phyloP scores from a whole-genome alignment of 305 asterid species.

The Andrographis paniculata region DNA sequence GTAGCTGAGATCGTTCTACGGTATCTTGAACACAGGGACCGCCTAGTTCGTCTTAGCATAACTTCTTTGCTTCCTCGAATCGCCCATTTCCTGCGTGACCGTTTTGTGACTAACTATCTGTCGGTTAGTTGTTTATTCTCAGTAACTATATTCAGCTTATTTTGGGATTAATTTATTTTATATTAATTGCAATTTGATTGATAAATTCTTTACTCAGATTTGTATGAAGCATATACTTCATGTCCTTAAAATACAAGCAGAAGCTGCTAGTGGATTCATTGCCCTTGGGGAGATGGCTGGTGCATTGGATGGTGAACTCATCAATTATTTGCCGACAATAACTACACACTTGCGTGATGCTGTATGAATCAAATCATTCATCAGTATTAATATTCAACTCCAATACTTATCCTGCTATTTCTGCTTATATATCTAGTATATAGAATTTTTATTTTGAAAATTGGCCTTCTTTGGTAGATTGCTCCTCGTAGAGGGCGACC shows the following conservation, averaged over 20 bases:
- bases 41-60: constrained; percentile 98
- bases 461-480: constrained; percentile 44
- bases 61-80: constrained; percentile 96
- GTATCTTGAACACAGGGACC: constrained; percentile 90
- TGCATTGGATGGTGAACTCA: constrained; percentile 97
- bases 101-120: constrained; percentile 91
- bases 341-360: constrained; percentile 96
- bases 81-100: constrained; percentile 98
- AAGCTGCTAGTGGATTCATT: constrained; percentile 93
- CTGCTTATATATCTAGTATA: constrained; percentile 17
- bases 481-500: constrained; percentile 99
- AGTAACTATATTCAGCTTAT: constrained; percentile 11
- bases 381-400: constrained; percentile 17
- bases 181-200: constrained; percentile 20
- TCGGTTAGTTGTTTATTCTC: constrained; percentile 42
- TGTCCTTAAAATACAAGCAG: constrained; percentile 93
- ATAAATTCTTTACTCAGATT: constrained; percentile 44
- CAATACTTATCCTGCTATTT: constrained; percentile 13
- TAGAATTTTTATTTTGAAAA: constrained; percentile 16
- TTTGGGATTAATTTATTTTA: constrained; percentile 7
- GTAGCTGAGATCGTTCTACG: constrained; percentile 97
- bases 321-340: constrained; percentile 96
- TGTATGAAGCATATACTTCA: constrained; percentile 99
- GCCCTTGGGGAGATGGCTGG: constrained; percentile 99
- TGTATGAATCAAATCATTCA: constrained; percentile 38